Conservation (phyloP, 2,329 filamentous ascomycete genomes). For the Gyromitra esculenta region DNA sequence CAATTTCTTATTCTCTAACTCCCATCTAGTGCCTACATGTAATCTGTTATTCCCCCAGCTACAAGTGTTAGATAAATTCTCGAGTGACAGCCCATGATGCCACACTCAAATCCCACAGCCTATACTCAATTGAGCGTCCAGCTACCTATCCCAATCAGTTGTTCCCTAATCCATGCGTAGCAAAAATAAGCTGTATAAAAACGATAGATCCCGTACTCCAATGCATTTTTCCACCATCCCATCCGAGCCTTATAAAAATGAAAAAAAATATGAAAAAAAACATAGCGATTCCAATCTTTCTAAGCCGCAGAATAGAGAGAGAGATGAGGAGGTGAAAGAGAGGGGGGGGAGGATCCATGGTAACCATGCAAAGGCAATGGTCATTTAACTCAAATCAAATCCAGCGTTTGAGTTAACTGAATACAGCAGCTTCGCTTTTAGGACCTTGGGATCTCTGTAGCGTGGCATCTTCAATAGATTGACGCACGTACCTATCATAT, state of each 20-base stretch:
- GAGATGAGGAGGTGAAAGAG: not conserved
- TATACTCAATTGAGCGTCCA: no score
- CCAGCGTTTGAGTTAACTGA: constrained; percentile 89
- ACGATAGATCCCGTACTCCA: not conserved
- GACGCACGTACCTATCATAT: constrained; percentile 74
- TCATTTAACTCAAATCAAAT: constrained; percentile 77
- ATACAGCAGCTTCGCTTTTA: constrained; percentile 86
- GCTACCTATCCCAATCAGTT: no score
- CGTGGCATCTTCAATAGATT: constrained; percentile 91
- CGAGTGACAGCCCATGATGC: not conserved
- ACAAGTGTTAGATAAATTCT: not conserved
- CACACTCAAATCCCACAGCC: no score
- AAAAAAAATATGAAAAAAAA: not conserved
- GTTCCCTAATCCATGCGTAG: not conserved
- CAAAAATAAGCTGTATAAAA: not conserved
- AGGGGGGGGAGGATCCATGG: not conserved
- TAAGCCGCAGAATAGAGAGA: not conserved
- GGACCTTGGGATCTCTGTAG: constrained; percentile 72
- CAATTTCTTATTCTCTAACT: not conserved
- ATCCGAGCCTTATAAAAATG: not conserved
- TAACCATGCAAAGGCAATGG: no score
- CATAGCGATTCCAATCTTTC: not conserved
- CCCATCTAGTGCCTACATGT: not conserved
- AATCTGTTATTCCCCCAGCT: not conserved
- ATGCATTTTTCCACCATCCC: not conserved